These are phyloP conservation scores for Noccaea bulbosa DNA, from an alignment of 345 rosid genomes.

Conservation along the genomic window DNA sequence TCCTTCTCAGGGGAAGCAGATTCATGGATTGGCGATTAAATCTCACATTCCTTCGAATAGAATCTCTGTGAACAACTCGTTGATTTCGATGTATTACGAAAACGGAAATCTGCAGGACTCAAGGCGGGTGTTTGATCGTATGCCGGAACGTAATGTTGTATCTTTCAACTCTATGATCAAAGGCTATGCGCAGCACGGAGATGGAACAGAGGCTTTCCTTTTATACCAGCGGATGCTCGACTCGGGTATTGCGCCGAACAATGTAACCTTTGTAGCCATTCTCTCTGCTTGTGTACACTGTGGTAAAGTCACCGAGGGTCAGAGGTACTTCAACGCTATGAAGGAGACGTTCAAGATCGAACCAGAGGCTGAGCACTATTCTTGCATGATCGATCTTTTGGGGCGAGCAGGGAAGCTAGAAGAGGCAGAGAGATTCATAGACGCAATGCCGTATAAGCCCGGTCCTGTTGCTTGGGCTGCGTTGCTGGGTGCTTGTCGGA, in stretches of 20 bases:
- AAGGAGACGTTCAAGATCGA: slow-evolving; percentile 64
- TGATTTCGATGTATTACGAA: slow-evolving; percentile 74
- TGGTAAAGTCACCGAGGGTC: slow-evolving; percentile 72
- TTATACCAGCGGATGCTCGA: slow-evolving; percentile 74
- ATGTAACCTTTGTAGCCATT: slow-evolving; percentile 78
- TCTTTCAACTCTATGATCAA: slow-evolving; percentile 80
- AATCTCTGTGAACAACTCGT: slow-evolving; percentile 71
- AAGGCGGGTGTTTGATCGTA: slow-evolving; percentile 65
- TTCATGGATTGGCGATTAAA: slow-evolving; percentile 74
- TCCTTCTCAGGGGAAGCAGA: slow-evolving; percentile 78
- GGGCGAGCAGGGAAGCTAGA: slow-evolving; percentile 79
- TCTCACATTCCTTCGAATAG: slow-evolving; percentile 66
- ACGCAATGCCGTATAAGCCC: slow-evolving; percentile 72
- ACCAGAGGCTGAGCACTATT: slow-evolving; percentile 87
- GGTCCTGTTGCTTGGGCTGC: slow-evolving; percentile 77
- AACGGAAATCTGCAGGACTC: slow-evolving; percentile 77
- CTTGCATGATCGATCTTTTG: slow-evolving; percentile 87
- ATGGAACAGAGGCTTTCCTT: slow-evolving; percentile 56
- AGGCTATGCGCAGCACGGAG: slow-evolving; percentile 81
- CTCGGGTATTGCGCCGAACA: slow-evolving; percentile 56
- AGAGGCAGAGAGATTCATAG: slow-evolving; percentile 78
- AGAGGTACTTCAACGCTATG: slow-evolving; percentile 68
- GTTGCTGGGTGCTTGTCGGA: slow-evolving; percentile 80
- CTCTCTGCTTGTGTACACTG: slow-evolving; percentile 90
- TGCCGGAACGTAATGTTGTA: slow-evolving; percentile 68